Base-by-base conservation (phyloP, 768 basidiomycete species). In the Termitomyces heimii region DNA sequence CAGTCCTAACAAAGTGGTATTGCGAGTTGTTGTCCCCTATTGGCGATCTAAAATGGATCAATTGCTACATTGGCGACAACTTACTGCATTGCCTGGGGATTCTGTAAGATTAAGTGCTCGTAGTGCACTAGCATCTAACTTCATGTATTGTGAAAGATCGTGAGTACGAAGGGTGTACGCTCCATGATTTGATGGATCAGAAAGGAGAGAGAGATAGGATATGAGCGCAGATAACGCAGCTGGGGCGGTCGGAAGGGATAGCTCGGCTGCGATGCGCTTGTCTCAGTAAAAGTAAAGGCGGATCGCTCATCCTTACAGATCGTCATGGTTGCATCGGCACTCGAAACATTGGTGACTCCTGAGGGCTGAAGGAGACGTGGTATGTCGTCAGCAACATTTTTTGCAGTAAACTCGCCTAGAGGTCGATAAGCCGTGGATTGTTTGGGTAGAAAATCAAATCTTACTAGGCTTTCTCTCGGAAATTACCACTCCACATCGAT, bases 91-190 rank as follows among this genome's bases (percentile, higher is more conserved):
- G 24, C 83, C 82, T 2, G 85, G 82, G 26, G 81, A 76, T 54
- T 94, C 92, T 28, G 89, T 83, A 16, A 98, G 74, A 65, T 93
- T 92, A 26, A 99, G 73, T 1, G 97, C 97, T 51, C 89, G 82
- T 18, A 98, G 75, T 0, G 97, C 96, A 60, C 94, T 96, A 1
- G 97, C 93, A 68, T 99, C 97, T 9, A 98, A 81, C 57, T 87
- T 88, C 94, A 99, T 97, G 71, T 88, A 98, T 66, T 92, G 94
- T 2, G 89, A 84, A 0, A 99, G 77, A 67, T 98, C 94, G 66
- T 99, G 95, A 0, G 88, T 90, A 39, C 81, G 81, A 13, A 99
- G 79, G 14, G 80, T 84, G 74, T 86, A 98, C 56, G 86, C 82
- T 22, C 86, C 88, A 60, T 88, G 85, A 64, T 95, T 93, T 3